A percentile compares a stretch with the other conserved stretches of the same genome.
Evolutionary conservation across 2,329 filamentous ascomycete genomes (phyloP).

Genomic region (Colletotrichum nymphaeae): DNA sequence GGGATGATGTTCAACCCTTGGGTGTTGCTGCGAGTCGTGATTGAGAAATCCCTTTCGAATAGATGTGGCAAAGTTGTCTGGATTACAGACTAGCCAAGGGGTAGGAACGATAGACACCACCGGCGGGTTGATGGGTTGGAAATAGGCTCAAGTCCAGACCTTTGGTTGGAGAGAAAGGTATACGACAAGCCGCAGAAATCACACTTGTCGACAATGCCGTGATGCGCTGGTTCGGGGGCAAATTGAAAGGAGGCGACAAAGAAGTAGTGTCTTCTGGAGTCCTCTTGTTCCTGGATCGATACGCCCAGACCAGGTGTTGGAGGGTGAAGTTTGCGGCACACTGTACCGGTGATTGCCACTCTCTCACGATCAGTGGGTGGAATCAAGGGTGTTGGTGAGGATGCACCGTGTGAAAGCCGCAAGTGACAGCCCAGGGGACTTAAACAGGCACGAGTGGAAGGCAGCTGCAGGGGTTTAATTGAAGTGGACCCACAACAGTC

Average conservation of each 20-base stretch:
- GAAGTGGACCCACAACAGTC: conserved; percentile 17
- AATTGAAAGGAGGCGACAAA: conserved; percentile 15
- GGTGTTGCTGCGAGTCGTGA: background rate
- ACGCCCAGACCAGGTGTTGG: background rate
- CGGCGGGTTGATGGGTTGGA: background rate
- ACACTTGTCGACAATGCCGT: background rate
- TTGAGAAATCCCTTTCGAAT: background rate
- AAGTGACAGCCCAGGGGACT: background rate
- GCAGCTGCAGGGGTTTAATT: conserved; percentile 34
- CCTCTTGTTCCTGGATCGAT: background rate
- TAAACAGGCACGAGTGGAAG: background rate
- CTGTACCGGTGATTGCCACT: conserved; percentile 14
- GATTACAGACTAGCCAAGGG: background rate
- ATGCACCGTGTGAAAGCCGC: conserved; percentile 2
- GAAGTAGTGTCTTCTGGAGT: background rate
- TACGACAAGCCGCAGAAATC: too few relatives aligned
- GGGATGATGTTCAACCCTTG: background rate
- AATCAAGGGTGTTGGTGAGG: background rate
- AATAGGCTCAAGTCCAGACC: too few relatives aligned
- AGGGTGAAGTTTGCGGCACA: background rate
- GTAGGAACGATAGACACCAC: background rate
- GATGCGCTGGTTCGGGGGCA: conserved; percentile 3
- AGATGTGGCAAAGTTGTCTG: background rate
- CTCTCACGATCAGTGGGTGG: background rate
- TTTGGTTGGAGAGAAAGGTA: background rate